A percentile compares a stretch with the other conserved stretches of the same genome.
These are phyloP conservation scores for Striga hermonthica DNA, from an alignment of 305 asterid genomes.

Conservation along the genomic window DNA sequence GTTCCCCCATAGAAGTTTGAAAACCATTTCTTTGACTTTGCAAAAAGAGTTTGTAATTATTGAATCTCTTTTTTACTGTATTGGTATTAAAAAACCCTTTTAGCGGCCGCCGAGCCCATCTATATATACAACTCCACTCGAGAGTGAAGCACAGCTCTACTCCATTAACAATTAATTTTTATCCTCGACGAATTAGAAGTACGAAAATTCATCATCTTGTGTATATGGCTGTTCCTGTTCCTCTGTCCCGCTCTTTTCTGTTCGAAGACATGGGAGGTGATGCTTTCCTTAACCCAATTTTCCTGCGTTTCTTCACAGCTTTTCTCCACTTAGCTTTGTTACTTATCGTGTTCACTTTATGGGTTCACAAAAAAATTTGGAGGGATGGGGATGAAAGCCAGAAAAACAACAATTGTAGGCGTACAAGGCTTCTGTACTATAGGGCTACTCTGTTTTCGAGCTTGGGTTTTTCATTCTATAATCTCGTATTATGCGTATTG, in stretches of 20 bases:
- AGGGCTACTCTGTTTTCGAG: conserved; percentile 43
- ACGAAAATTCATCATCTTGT: too few species aligned
- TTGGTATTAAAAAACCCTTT: too few species aligned
- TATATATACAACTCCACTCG: too few species aligned
- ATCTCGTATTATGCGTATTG: conserved; percentile 49
- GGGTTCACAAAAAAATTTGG: conserved; percentile 37
- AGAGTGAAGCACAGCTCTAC: too few species aligned
- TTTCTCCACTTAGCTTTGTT: conserved; percentile 51
- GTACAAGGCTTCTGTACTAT: conserved; percentile 32
- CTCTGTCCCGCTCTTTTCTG: conserved; percentile 34
- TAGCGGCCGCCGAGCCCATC: too few species aligned
- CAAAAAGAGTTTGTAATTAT: too few species aligned
- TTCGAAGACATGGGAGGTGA: conserved; percentile 27
- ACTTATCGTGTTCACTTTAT: conserved; percentile 33
- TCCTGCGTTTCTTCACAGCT: conserved; percentile 49
- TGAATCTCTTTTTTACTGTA: too few species aligned
- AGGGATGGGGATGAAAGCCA: conserved; percentile 22
- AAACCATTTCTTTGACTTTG: too few species aligned
- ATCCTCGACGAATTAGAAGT: too few species aligned
- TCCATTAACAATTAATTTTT: too few species aligned
- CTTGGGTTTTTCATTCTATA: conserved; percentile 42
- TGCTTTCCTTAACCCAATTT: conserved; percentile 45
- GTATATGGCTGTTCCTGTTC: conserved; percentile 30
- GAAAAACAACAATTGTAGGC: conserved; percentile 33
- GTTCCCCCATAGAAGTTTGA: too few species aligned